Evolutionary conservation across 108 stramenopile species (phyloP).

Genomic region (Nannochloropsis gaditana): DNA sequence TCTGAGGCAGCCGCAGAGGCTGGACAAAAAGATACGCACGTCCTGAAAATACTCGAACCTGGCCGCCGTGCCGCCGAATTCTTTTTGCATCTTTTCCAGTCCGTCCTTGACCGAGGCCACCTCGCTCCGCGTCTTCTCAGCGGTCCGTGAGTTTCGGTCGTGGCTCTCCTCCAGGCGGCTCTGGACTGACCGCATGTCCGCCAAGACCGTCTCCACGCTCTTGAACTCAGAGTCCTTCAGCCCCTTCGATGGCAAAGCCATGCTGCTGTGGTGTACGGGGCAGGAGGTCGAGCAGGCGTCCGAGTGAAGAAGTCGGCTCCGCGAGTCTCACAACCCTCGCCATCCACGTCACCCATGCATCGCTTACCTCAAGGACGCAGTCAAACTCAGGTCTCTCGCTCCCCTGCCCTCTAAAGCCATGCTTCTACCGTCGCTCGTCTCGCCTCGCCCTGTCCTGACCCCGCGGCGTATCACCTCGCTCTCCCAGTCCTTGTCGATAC

Average conservation of each 20-base stretch:
- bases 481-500: neutral
- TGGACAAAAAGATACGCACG: neutral
- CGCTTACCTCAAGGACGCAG: neutral
- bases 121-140: neutral
- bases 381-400: neutral
- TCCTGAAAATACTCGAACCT: slow-evolving; percentile 9
- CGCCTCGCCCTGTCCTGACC: neutral
- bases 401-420: neutral
- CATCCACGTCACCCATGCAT: too few species aligned
- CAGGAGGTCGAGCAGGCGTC: neutral
- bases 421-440: neutral
- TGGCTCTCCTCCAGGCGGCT: neutral
- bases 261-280: neutral
- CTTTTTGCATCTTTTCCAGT: neutral
- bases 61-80: neutral
- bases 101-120: neutral
- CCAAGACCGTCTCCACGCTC: neutral
- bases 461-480: slow-evolving; percentile 11
- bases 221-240: neutral
- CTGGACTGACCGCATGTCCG: neutral
- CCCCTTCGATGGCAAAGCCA: neutral
- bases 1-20: neutral
- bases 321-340: too few species aligned
- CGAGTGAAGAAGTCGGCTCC: too few species aligned
- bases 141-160: neutral